Evolutionary conservation across 345 rosid species (phyloP).

Genomic region (Xanthoceras sorbifolium): DNA sequence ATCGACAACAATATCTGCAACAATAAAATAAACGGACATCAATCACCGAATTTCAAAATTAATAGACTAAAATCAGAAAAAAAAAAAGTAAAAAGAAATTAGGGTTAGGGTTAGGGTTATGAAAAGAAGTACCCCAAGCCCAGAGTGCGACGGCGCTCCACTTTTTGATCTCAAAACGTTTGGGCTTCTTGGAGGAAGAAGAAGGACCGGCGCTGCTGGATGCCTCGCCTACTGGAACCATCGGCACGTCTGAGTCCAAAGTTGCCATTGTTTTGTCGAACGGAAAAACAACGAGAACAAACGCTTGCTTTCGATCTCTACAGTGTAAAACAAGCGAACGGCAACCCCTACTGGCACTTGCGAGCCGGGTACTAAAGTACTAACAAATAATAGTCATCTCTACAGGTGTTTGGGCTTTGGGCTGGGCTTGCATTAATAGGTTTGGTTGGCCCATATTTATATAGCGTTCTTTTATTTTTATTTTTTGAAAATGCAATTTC

Average conservation of each 20-base stretch:
- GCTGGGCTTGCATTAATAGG: background rate
- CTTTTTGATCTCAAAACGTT: slow-evolving; percentile 87
- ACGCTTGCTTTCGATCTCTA: background rate
- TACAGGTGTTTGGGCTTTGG: background rate
- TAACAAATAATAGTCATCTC: too few relatives aligned
- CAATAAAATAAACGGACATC: slow-evolving; percentile 17
- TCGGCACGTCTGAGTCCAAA: slow-evolving; percentile 77
- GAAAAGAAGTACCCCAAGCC: slow-evolving; percentile 76
- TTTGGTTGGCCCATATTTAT: too few relatives aligned
- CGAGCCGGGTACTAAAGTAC: background rate
- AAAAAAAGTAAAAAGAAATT: background rate
- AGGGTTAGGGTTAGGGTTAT: slow-evolving; percentile 30
- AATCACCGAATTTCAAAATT: background rate
- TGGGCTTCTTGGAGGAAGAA: slow-evolving; percentile 68
- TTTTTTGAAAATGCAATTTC: too few relatives aligned
- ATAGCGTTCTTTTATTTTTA: too few relatives aligned
- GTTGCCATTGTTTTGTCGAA: slow-evolving; percentile 51
- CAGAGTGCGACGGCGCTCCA: slow-evolving; percentile 96
- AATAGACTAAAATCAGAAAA: too few relatives aligned
- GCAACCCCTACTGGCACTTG: background rate
- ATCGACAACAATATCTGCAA: slow-evolving; percentile 89
- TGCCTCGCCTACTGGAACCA: slow-evolving; percentile 78
- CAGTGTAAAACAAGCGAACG: background rate
- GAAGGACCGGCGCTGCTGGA: slow-evolving; percentile 56
- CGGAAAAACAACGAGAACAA: too few relatives aligned